Evolutionary conservation across 2,329 filamentous ascomycete species (phyloP), one percentile per base, ranked within the genome.

Genomic region (Colletotrichum tanaceti): DNA sequence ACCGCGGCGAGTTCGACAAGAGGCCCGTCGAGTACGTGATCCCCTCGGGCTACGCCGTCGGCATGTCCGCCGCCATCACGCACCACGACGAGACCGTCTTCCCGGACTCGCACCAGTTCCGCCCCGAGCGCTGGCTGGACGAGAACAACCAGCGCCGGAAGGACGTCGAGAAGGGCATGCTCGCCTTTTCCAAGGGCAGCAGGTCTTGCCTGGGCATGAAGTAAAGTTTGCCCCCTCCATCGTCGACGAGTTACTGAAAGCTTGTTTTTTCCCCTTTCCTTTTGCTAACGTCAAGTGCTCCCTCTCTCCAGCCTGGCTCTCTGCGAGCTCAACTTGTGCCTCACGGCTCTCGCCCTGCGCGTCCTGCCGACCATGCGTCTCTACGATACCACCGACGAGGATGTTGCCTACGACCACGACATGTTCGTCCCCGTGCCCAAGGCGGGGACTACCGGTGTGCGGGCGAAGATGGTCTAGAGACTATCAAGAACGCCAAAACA

Each of bases 181-280:
- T 83, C 16, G 63, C 80, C 1, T 85, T 84, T 69, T 79, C 77
- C 3, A 81, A 78, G 57, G 83, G 81, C 2, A 75, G 76, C 4
- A 72, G 82, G 16, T 74, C 74, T n/a, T 85, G 83, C 63, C 73
- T 84, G 4, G 82, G 83, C 18, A 75, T 75, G 66, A 78, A 79
- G 77, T 79, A 68, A 71, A 71, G n/a, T n/a, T n/a, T 69, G 39
- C 6, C 24, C 49, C 10, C 4, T 38, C n/a, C n/a, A n/a, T n/a
- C n/a, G n/a, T n/a, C n/a, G n/a, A n/a, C n/a, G n/a, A n/a, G n/a
- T n/a, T n/a, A n/a, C n/a, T n/a, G n/a, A n/a, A n/a, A n/a, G n/a
- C n/a, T n/a, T n/a, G n/a, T n/a, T n/a, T n/a, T n/a, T n/a, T n/a
- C n/a, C n/a, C n/a, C n/a, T n/a, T n/a, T n/a, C n/a, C n/a, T n/a